Percentiles rank a stretch among this genome's conserved stretches.
phyloP scores from a whole-genome alignment of 495 filamentous ascomycete species.

The Podospora appendiculata region DNA sequence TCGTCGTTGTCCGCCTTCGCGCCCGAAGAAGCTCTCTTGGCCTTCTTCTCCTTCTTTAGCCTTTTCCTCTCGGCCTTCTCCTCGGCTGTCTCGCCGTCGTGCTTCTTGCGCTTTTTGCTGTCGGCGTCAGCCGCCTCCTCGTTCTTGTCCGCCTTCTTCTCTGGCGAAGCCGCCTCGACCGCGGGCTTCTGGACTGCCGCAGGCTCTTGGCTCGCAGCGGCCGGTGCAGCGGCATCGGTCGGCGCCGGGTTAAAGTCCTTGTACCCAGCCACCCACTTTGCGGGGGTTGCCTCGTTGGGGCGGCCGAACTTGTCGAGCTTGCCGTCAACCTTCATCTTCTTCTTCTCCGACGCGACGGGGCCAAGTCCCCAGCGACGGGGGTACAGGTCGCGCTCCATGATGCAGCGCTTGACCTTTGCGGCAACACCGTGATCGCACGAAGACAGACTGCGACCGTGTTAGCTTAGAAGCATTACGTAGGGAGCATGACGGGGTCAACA shows the following conservation, averaged over 20 bases:
- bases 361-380: constrained; percentile 92
- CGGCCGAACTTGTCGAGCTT: constrained; percentile 97
- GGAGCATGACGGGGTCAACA: background rate
- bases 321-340: constrained; percentile 97
- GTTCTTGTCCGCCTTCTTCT: constrained; percentile 23
- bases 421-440: constrained; percentile 94
- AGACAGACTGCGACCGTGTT: constrained; percentile 43
- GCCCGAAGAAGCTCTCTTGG: constrained; percentile 42
- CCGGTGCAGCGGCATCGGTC: constrained; percentile 20
- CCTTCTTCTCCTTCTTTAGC: constrained; percentile 68
- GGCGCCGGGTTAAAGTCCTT: constrained; percentile 66
- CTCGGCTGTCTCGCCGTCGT: constrained; percentile 72
- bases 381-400: constrained; percentile 98
- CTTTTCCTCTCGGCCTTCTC: constrained; percentile 68
- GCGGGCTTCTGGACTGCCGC: background rate
- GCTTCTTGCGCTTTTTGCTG: constrained; percentile 73
- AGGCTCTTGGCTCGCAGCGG: constrained; percentile 26
- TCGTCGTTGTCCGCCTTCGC: constrained; percentile 48
- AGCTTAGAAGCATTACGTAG: background rate
- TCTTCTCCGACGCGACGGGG: constrained; percentile 86
- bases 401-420: constrained; percentile 91
- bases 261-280: constrained; percentile 83
- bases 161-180: constrained; percentile 12
- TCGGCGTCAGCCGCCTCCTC: constrained; percentile 31
- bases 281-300: constrained; percentile 82